phyloP scores from a whole-genome alignment of 306 rosid genomes.

The Pueraria montana region DNA sequence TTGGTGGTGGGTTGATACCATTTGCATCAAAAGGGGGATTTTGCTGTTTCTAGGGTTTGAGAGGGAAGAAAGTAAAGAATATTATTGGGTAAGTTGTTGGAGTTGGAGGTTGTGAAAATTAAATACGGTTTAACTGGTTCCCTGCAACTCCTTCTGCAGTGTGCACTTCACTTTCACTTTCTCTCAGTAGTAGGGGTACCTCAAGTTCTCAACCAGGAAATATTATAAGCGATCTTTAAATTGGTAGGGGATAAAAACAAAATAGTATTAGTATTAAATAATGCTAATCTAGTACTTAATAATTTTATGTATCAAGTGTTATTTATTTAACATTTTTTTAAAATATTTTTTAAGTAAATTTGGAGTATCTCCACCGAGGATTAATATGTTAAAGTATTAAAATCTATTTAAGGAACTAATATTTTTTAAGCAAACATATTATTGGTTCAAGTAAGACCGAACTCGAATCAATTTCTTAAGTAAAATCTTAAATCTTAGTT shows the following conservation, averaged over 20 bases:
- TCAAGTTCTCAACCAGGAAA: constrained; percentile 59
- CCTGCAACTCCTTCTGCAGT: constrained; percentile 56
- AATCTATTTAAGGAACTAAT: no score
- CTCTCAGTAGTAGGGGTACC: constrained; percentile 46
- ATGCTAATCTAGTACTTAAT: not conserved
- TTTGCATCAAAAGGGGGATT: constrained; percentile 57
- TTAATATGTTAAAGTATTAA: no score
- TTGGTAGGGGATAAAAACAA: not conserved
- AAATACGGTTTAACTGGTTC: constrained; percentile 62
- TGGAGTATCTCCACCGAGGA: no score
- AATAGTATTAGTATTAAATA: not conserved
- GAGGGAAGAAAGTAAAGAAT: constrained; percentile 70
- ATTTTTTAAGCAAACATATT: no score
- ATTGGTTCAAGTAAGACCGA: no score
- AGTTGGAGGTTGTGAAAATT: constrained; percentile 83
- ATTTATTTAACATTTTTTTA: not conserved
- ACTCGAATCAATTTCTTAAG: no score
- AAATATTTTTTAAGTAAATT: no score
- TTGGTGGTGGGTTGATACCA: constrained; percentile 58
- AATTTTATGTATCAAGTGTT: not conserved
- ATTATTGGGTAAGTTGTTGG: constrained; percentile 61
- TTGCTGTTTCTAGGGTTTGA: constrained; percentile 70
- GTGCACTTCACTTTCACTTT: constrained; percentile 57
- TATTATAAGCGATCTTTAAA: constrained; percentile 43
- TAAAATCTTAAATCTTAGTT: no score